Base-by-base conservation (phyloP, 1,284 basidiomycete genomes). In the Sporisorium reilianum region DNA sequence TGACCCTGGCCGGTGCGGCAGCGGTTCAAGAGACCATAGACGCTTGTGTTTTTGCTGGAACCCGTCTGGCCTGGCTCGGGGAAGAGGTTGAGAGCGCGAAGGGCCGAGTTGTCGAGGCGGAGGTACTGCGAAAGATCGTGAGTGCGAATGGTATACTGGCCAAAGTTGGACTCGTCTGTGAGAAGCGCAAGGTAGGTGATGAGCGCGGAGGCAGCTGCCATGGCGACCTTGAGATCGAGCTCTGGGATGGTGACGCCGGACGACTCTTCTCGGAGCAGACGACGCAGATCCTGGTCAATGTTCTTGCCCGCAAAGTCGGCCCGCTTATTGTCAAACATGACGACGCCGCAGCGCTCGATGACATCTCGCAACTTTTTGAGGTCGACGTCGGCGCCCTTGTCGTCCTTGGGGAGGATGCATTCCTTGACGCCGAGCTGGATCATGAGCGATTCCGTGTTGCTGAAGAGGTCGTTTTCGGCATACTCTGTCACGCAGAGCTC, bases 401-500 rank as follows among this genome's bases (percentile, higher is more conserved):
- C 88, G 71, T 89, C 87, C 3, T 85, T 85, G n/a, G 88, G 86
- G 8, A 90, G 65, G 38, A 90, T 74, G 32, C 93, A 95, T 85
- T 99, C 97, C 85, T 99, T 99, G 46, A 95, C 94, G 2, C 94
- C 95, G 1, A 99, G 89, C 85, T 99, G 97, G 68, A 99, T 98
- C 50, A 98, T 87, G 16, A 99, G 89, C 4, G 94, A 95, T 93
- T 99, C 96, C 3, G 92, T 92, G 82, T 99, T 99, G 1, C 93
- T 95, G 85, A 95, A 98, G 12, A 95, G 87, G 71, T 99, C 97
- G 79, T 96, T 97, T 82, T 99, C 97, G 1, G 91, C 90, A 79
- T 93, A 99, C 75, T 99, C 94, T 18, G 93, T 88, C 87, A 97
- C 73, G 85, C 89, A 86, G 28, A 89, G 83, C 46, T 85, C 84